phyloP scores from a whole-genome alignment of 768 basidiomycete species.

The Podaxis rugospora region DNA sequence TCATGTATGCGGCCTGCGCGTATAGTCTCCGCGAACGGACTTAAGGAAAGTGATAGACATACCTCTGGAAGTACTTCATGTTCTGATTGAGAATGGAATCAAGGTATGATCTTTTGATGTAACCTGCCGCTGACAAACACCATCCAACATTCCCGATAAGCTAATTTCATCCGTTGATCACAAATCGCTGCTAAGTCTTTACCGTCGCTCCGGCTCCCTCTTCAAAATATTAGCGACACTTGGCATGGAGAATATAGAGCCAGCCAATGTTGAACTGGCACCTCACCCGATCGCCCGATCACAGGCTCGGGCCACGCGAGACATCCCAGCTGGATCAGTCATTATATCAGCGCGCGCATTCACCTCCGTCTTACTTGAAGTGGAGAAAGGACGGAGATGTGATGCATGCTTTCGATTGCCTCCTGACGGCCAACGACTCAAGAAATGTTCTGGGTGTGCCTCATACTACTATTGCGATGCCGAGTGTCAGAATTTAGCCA shows the following conservation, averaged over 20 bases:
- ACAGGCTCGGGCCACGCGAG: constrained; percentile 39
- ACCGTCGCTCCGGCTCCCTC: no score
- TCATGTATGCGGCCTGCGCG: no score
- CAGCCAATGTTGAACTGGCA: constrained; percentile 26
- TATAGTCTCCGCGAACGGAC: no score
- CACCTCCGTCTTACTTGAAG: constrained; percentile 42
- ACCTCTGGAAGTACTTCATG: no score
- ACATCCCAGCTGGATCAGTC: constrained; percentile 39
- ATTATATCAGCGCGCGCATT: constrained; percentile 45
- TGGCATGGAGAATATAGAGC: not conserved
- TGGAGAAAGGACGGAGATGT: constrained; percentile 62
- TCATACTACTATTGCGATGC: constrained; percentile 71
- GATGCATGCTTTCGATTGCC: constrained; percentile 52
- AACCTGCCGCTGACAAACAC: not conserved
- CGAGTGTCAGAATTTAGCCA: constrained; percentile 42
- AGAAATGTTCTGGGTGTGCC: constrained; percentile 61
- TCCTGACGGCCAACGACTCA: constrained; percentile 30
- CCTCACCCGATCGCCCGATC: constrained; percentile 45
- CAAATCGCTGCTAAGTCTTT: no score
- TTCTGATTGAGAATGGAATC: no score
- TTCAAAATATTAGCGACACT: no score
- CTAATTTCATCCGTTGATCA: no score
- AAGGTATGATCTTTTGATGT: not conserved
- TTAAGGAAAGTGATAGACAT: no score
- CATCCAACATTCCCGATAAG: not conserved